Base-by-base conservation (phyloP, 176 grass and related monocot species). In the Aegilops speltoides region DNA sequence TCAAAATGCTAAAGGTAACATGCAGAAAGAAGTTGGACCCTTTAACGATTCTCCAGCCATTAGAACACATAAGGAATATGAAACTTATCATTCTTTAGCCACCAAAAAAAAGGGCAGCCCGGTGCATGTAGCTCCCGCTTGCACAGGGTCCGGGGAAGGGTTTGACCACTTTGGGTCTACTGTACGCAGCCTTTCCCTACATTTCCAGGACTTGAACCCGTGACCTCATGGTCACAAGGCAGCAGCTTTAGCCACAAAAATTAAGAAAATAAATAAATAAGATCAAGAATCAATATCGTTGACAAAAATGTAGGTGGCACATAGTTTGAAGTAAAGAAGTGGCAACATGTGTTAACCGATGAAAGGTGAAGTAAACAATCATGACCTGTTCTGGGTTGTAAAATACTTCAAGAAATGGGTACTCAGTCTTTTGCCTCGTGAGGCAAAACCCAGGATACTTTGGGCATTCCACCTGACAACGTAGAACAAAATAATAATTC, bases 371-470 rank as follows among this genome's bases (percentile, higher is more conserved):
- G 68, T 56, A 28, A 74, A 82, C 14, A 59, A 88, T 25, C 64
- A 23, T 52, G 59, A 98, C 96, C 88, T 98, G 93, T 83, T 98
- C 93, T 65, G 96, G 96, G 40, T 83, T 94, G 81, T 94, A 89
- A 92, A 95, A 98, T 81, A 98, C 91, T 93, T 98, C 96, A 94
- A 98, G 80, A 79, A 98, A 98, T 61, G 96, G 96, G 88, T 98
- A 98, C 14, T 98, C 96, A 6, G 90, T 98, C 79, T 23, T 98
- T 64, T 93, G 93, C 69, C 96, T 93, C 45, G 93, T 85, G 25
- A 98, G 89, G 74, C 96, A 95, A 95, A 98, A 98, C 64, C 93
- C 90, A 43, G 96, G 96, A 89, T 94, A 95, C 92, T 98, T 98
- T 78, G 96, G 93, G 75, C 96, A 98, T 80, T 98, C 93, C 10